A percentile compares a stretch with the other conserved stretches of the same genome.
These are phyloP conservation scores for Plasmodium gallinaceum DNA, from an alignment of 169 alveolate species.

Conservation along the genomic window DNA sequence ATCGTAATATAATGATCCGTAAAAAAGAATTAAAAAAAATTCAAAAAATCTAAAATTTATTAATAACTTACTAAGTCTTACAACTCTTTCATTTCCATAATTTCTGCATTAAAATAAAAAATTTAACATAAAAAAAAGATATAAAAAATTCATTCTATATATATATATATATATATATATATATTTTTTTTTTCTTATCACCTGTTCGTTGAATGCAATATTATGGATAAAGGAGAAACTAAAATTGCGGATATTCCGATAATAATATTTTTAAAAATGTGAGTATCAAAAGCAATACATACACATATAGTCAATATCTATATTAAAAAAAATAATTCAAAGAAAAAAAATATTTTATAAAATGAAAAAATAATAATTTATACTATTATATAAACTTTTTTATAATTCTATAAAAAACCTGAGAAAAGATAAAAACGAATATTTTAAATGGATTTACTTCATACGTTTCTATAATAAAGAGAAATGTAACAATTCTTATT, in stretches of 20 bases:
- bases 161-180: background rate
- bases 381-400: conserved; percentile 2
- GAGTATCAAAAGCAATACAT: conserved; percentile 73
- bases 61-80: conserved; percentile 63
- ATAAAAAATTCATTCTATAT: background rate
- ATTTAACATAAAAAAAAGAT: background rate
- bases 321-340: background rate
- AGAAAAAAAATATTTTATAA: background rate
- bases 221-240: conserved; percentile 66
- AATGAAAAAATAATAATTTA: background rate
- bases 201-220: conserved; percentile 68
- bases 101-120: conserved; percentile 23
- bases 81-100: conserved; percentile 70
- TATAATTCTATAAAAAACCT: conserved; percentile 16
- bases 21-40: conserved; percentile 74
- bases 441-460: conserved; percentile 73
- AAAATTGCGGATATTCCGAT: conserved; percentile 74
- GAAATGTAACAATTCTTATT: conserved; percentile 71
- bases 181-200: conserved; percentile 4
- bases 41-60: conserved; percentile 75
- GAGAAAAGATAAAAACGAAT: conserved; percentile 73
- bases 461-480: conserved; percentile 68
- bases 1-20: conserved; percentile 71
- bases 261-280: conserved; percentile 74
- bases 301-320: conserved; percentile 76